Evolutionary conservation across 2,329 filamentous ascomycete species (phyloP), one percentile per base, ranked within the genome.

Genomic region (Rachicladosporium sp.): DNA sequence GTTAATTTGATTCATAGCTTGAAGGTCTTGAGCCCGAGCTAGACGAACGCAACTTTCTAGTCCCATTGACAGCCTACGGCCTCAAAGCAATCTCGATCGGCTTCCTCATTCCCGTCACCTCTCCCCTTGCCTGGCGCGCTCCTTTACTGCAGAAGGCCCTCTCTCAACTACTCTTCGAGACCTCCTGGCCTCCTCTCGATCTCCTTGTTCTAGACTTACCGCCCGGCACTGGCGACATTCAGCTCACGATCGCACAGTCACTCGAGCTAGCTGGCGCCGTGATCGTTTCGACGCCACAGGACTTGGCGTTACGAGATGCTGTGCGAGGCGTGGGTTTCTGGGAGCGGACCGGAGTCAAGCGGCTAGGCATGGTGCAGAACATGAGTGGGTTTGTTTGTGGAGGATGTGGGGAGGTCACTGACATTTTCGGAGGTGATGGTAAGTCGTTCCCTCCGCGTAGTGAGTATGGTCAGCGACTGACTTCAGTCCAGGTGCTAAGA

Each of bases 71-170:
- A 15, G 94, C 93, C 57, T 96, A 96, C 66, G 91, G 91, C 31
- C 74, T 98, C 41, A 93, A 93, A 63, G 93, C 87, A 40, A 98
- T 98, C 91, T 95, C 88, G 0, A 96, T 98, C 84, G 91, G 91
- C 36, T 96, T 94, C 49, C 72, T 98, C 1, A 78, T 94, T 1
- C 76, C 75, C 11, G 80, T 86, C 48, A 73, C 78, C 8, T 82
- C 84, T 4, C 85, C 88, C 0, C 82, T 98, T 10, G 88, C 91
- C 27, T 98, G 91, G 91, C 78, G 91, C 37, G 91, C 91, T 0
- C 73, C 94, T 2, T 95, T 98, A 88, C 84, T 96, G 10, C 93
- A 93, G 72, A 98, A 96, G 57, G 91, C 91, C 0, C 72, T 98
- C 47, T 88, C 95, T 51, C 91, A 98, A 57, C 76, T 98, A 4